phyloP scores from a whole-genome alignment of 2,329 filamentous ascomycete species.

The Alternaria longipes region DNA sequence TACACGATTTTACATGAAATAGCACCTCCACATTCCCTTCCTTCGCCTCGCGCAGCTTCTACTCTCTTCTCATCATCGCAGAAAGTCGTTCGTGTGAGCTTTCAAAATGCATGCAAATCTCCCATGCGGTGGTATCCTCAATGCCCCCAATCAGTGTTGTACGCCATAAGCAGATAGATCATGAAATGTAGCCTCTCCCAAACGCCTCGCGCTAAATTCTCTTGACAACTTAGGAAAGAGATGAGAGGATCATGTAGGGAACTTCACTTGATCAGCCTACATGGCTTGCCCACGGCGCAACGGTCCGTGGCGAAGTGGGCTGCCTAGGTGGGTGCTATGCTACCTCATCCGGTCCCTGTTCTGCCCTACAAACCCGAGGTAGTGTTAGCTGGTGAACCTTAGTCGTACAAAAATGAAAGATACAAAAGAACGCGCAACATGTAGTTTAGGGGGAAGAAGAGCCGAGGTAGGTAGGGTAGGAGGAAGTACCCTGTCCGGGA shows the following conservation, averaged over 20 bases:
- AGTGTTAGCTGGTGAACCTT: conserved; percentile 35
- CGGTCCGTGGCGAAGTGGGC: neutral
- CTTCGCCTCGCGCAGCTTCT: neutral
- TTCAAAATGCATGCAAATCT: conserved; percentile 12
- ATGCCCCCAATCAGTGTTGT: conserved; percentile 10
- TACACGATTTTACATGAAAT: conserved; percentile 4
- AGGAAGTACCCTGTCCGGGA: conserved; percentile 37
- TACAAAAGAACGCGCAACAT: conserved; percentile 22
- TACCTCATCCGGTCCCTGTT: conserved; percentile 44
- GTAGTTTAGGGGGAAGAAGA: conserved; percentile 37
- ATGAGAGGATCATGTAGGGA: conserved; percentile 11
- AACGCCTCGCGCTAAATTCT: conserved; percentile 36
- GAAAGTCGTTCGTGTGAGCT: neutral
- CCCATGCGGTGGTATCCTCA: conserved; percentile 32
- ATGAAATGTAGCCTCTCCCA: conserved; percentile 15
- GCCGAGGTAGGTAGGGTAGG: conserved; percentile 39
- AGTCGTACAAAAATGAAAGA: conserved; percentile 23
- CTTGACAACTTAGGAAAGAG: conserved; percentile 21
- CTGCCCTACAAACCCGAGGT: conserved; percentile 30
- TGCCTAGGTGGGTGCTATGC: conserved; percentile 7
- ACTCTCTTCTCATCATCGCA: neutral
- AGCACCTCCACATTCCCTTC: neutral
- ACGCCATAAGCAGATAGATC: conserved; percentile 26
- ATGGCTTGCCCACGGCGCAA: neutral
- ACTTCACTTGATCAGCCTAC: conserved; percentile 12